These are phyloP conservation scores for Tagetes patula DNA, from an alignment of 129 eudicot genomes.

Conservation along the genomic window DNA sequence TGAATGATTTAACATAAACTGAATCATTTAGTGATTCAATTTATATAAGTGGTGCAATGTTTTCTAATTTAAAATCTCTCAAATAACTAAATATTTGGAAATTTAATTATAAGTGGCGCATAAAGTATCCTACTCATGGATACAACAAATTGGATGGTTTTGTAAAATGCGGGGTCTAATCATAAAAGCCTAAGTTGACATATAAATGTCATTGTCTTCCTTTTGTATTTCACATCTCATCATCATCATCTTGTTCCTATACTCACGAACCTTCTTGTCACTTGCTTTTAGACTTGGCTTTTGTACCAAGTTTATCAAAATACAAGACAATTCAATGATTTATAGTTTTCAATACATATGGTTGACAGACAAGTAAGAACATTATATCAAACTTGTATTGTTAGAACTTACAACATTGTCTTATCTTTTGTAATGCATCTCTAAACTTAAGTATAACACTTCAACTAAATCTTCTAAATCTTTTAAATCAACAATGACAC, in stretches of 20 bases:
- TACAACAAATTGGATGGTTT: conserved; percentile 5
- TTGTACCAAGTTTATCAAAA: conserved; percentile 24
- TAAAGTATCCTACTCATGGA: neutral
- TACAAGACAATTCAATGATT: neutral
- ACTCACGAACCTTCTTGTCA: conserved; percentile 26
- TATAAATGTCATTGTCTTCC: neutral
- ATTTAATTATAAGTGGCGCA: neutral
- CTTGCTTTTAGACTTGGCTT: conserved; percentile 16
- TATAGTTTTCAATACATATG: neutral
- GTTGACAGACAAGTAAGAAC: no score
- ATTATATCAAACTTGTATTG: no score
- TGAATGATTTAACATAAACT: no score
- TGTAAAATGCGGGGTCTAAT: conserved; percentile 8
- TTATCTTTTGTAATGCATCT: no score
- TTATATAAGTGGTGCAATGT: no score
- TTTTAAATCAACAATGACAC: no score
- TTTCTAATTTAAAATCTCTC: no score
- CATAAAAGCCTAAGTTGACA: conserved; percentile 23
- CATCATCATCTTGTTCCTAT: conserved; percentile 3
- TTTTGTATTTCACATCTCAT: conserved; percentile 16
- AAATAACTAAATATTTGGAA: no score
- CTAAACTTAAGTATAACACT: no score
- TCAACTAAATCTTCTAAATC: no score
- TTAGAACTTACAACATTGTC: no score
- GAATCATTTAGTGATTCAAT: no score